Conservation (phyloP, 176 grass and related monocot genomes). For the Carex littledalei region DNA sequence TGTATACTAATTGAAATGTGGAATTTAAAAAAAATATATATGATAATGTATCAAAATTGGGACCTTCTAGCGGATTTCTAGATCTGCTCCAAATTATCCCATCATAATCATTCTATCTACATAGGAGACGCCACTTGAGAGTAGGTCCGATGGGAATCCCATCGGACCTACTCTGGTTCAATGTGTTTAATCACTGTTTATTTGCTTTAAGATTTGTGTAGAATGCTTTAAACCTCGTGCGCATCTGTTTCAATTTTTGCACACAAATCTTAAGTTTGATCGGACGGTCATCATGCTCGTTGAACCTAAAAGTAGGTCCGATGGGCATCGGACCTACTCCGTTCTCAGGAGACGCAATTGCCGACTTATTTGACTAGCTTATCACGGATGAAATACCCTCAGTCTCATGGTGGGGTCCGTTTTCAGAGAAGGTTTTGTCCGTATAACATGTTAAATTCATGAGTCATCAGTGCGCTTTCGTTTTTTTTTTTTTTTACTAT, state of each 20-base stretch:
- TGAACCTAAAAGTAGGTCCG: too few relatives aligned
- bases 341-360: background rate
- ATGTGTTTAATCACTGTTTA: too few relatives aligned
- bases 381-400: background rate
- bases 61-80: background rate
- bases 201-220: too few relatives aligned
- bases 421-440: background rate
- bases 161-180: too few relatives aligned
- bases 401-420: background rate
- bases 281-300: too few relatives aligned
- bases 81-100: background rate
- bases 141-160: too few relatives aligned
- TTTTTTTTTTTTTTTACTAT: background rate
- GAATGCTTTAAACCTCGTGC: too few relatives aligned
- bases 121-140: background rate
- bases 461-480: background rate
- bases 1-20: too few relatives aligned
- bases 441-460: background rate
- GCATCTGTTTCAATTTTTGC: too few relatives aligned
- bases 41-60: background rate
- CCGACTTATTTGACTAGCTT: background rate
- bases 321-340: too few relatives aligned
- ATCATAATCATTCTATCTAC: background rate
- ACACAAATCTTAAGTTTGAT: too few relatives aligned
- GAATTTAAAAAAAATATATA: background rate